Conservation (phyloP, 23 red algal genomes). For the Gracilaria gracilis region DNA sequence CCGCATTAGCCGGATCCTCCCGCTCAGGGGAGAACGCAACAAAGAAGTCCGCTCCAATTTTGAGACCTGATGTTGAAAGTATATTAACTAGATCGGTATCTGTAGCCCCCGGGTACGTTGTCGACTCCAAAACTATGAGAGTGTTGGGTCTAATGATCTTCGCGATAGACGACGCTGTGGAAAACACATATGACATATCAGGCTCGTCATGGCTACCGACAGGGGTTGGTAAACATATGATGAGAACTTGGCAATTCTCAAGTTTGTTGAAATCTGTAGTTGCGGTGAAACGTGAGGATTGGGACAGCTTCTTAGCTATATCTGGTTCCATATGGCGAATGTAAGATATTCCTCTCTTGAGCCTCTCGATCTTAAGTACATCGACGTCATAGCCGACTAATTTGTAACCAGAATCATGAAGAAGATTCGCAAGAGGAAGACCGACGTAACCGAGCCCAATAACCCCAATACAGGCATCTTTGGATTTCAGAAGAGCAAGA, state of each 20-base stretch:
- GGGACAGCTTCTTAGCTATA: slow-evolving; percentile 26
- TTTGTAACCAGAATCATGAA: slow-evolving; percentile 51
- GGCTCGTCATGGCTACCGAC: slow-evolving; percentile 83
- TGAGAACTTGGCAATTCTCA: slow-evolving; percentile 48
- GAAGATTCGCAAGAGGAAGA: slow-evolving; percentile 66
- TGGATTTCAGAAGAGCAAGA: slow-evolving; percentile 10
- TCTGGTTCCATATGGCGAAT: slow-evolving; percentile 73
- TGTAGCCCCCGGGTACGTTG: slow-evolving; percentile 87
- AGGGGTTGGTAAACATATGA: slow-evolving; percentile 83
- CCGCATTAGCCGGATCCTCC: slow-evolving; percentile 73
- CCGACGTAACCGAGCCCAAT: slow-evolving; percentile 91
- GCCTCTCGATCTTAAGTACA: slow-evolving; percentile 46
- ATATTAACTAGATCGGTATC: slow-evolving; percentile 71
- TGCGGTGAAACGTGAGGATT: slow-evolving; percentile 39
- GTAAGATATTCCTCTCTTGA: slow-evolving; percentile 60
- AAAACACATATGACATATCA: slow-evolving; percentile 80
- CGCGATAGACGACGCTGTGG: slow-evolving; percentile 26
- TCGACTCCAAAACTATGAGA: slow-evolving; percentile 83
- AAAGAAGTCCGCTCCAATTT: slow-evolving; percentile 53
- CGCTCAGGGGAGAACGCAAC: slow-evolving; percentile 81
- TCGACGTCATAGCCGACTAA: slow-evolving; percentile 83
- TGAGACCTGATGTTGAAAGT: slow-evolving; percentile 24
- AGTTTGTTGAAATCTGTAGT: slow-evolving; percentile 28
- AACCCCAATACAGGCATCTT: slow-evolving; percentile 52
- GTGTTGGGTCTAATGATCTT: slow-evolving; percentile 29